Evolutionary conservation across 208 protist genomes (phyloP).

Genomic region (Giardia duodenalis): DNA sequence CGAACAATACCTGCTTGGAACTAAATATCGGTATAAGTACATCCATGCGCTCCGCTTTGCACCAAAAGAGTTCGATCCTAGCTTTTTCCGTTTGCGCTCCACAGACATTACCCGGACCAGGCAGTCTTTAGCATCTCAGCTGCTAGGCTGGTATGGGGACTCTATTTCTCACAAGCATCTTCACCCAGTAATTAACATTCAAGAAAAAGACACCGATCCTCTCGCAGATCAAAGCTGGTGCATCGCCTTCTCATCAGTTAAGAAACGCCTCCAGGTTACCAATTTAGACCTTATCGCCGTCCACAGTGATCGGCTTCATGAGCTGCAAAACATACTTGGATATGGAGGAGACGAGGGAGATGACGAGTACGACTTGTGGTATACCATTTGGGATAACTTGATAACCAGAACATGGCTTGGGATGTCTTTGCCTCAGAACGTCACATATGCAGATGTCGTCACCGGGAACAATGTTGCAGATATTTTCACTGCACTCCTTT

Average conservation of each 20-base stretch:
- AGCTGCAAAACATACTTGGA: background rate
- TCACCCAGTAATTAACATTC: background rate
- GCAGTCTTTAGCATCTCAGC: background rate
- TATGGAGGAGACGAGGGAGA: background rate
- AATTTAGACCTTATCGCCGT: background rate
- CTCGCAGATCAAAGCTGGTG: background rate
- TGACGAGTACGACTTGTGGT: background rate
- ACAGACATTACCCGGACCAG: background rate
- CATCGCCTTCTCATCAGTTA: background rate
- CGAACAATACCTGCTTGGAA: background rate
- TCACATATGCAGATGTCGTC: background rate
- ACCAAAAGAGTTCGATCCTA: background rate
- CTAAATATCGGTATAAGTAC: background rate
- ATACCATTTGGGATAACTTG: background rate
- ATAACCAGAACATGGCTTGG: background rate
- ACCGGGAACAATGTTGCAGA: background rate
- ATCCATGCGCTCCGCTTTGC: background rate
- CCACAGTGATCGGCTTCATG: background rate
- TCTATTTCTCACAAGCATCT: background rate
- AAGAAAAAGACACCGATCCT: background rate
- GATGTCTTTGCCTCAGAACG: background rate
- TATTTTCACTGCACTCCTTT: background rate
- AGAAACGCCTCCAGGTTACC: background rate
- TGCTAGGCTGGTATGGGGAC: background rate
- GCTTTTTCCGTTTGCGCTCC: background rate